Conservation (phyloP, 768 basidiomycete genomes). For the Mrakia hoshinonis region DNA sequence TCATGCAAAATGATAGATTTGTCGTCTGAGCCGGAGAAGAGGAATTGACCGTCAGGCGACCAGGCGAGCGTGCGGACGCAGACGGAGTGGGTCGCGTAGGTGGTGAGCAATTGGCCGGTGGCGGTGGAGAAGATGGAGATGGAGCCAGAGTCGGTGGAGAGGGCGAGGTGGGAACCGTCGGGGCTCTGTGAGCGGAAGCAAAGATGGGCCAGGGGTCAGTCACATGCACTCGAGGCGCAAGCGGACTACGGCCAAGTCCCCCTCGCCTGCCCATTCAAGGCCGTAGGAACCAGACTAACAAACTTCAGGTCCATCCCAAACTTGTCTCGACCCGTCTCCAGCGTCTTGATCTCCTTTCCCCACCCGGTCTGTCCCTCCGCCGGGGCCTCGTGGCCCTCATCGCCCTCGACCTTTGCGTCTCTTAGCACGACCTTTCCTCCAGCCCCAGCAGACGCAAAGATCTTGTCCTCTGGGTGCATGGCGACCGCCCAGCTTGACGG, state of each 20-base stretch:
- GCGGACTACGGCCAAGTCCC: too few relatives aligned
- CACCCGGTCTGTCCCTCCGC: conserved; percentile 17
- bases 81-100: conserved; percentile 83
- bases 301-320: conserved; percentile 41
- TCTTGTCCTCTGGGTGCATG: conserved; percentile 20
- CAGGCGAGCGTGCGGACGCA: conserved; percentile 76
- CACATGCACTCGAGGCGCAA: conserved; percentile 63
- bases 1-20: conserved; percentile 85
- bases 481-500: conserved; percentile 18
- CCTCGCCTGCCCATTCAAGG: conserved; percentile 65
- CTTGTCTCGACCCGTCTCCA: conserved; percentile 40
- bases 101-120: conserved; percentile 54
- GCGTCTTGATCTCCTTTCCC: conserved; percentile 31
- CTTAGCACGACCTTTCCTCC: conserved; percentile 23
- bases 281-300: too few relatives aligned
- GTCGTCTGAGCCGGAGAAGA: conserved; percentile 86
- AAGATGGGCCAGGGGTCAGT: conserved; percentile 35
- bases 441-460: conserved; percentile 19
- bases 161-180: conserved; percentile 69
- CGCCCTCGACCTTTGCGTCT: background rate
- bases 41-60: conserved; percentile 79
- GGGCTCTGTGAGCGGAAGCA: conserved; percentile 56
- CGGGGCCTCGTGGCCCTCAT: conserved; percentile 26
- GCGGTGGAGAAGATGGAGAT: conserved; percentile 78
- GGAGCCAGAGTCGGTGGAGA: conserved; percentile 78